Evolutionary conservation across 2,329 filamentous ascomycete species (phyloP).

Genomic region (Trichoderma sp.): DNA sequence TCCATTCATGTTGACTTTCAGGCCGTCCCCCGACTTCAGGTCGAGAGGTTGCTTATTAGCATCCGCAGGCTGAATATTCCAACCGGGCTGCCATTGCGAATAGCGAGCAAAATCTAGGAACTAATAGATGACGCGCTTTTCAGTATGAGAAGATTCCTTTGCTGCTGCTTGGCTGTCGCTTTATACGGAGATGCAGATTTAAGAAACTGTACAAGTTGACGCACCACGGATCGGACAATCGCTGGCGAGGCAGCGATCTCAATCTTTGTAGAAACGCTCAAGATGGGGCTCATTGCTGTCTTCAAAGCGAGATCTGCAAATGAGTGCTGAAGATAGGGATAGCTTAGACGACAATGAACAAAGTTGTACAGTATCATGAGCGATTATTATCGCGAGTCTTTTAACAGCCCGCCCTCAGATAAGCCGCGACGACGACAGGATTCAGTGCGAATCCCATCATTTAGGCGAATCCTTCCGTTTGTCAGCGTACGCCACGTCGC

Average conservation of each 20-base stretch:
- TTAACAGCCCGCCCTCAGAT: neutral
- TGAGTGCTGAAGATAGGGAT: no score
- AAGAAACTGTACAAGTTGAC: neutral
- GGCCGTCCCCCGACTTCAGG: neutral
- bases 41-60: conserved; percentile 8
- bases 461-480: neutral
- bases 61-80: conserved; percentile 6
- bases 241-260: conserved; percentile 20
- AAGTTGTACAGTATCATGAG: neutral
- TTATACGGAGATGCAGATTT: neutral
- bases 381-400: neutral
- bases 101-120: conserved; percentile 18
- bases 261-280: conserved; percentile 19
- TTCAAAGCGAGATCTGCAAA: neutral
- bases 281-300: conserved; percentile 5
- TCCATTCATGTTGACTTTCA: conserved; percentile 19
- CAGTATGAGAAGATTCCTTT: neutral
- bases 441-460: neutral
- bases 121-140: neutral
- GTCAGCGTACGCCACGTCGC: neutral
- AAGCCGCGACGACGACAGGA: neutral
- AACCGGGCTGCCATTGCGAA: conserved; percentile 17
- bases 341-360: neutral
- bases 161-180: neutral
- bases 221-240: conserved; percentile 8